phyloP scores from a whole-genome alignment of 164 flowering plant species.

The Macadamia integrifolia region DNA sequence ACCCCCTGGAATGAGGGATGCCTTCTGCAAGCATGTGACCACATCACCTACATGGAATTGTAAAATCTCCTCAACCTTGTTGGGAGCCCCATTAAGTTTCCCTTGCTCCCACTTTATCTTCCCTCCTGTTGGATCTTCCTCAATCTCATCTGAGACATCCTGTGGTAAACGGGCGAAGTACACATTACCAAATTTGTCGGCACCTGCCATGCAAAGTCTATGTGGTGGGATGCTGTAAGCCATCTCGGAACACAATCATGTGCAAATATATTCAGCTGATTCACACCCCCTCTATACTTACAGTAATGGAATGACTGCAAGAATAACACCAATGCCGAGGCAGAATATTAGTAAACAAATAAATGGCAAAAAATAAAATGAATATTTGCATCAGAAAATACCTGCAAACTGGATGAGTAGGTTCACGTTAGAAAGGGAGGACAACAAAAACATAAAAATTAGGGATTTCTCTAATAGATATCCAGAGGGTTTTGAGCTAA shows the following conservation, averaged over 20 bases:
- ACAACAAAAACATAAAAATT: no score
- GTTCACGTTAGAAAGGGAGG: no score
- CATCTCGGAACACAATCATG: conserved; percentile 94
- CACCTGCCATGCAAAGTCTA: conserved; percentile 98
- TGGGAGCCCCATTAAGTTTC: conserved; percentile 95
- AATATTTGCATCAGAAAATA: no score
- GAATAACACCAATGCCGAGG: background rate
- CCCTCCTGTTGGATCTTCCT: conserved; percentile 99
- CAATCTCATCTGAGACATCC: conserved; percentile 97
- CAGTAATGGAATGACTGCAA: conserved; percentile 97
- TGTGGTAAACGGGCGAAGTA: conserved; percentile 91
- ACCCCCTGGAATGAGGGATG: conserved; percentile 95
- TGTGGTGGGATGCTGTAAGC: conserved; percentile 90
- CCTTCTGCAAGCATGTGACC: conserved; percentile 87
- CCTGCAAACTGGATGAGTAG: no score
- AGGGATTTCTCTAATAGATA: no score
- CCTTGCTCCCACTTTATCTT: conserved; percentile 99
- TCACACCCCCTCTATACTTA: conserved; percentile 96
- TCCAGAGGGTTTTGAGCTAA: no score
- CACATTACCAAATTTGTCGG: conserved; percentile 94
- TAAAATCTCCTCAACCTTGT: conserved; percentile 95
- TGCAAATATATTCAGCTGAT: conserved; percentile 96
- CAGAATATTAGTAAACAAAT: background rate
- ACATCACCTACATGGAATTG: conserved; percentile 97
- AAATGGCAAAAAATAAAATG: background rate